A percentile compares a stretch with the other conserved stretches of the same genome.
phyloP scores from a whole-genome alignment of 805 yeast genomes.

The Ogataea zsoltii region DNA sequence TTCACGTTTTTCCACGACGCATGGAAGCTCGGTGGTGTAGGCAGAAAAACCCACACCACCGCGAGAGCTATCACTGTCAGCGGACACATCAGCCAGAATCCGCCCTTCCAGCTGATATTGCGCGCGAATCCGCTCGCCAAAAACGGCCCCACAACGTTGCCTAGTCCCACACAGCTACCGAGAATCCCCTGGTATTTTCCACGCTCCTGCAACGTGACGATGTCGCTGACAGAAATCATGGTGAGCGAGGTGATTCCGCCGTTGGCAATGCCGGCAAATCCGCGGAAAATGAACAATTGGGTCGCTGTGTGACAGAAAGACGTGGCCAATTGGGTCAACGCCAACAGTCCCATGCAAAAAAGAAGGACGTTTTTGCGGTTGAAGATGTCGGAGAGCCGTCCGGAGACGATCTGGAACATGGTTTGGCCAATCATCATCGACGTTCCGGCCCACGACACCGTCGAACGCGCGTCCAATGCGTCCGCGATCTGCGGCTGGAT shows the following conservation, averaged over 20 bases:
- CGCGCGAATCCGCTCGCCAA: constrained; percentile 51
- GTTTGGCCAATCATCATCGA: constrained; percentile 52
- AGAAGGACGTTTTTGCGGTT: constrained; percentile 49
- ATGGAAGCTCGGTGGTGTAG: constrained; percentile 33
- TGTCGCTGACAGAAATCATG: constrained; percentile 55
- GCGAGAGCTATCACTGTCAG: constrained; percentile 35
- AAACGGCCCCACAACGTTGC: constrained; percentile 58
- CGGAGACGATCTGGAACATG: constrained; percentile 52
- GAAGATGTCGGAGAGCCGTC: constrained; percentile 56
- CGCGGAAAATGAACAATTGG: constrained; percentile 52
- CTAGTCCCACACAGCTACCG: constrained; percentile 51
- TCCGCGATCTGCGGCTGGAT: constrained; percentile 50
- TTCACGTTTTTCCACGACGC: constrained; percentile 40
- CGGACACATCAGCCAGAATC: constrained; percentile 51
- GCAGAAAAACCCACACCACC: constrained; percentile 36
- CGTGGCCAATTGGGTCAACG: constrained; percentile 48
- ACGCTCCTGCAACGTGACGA: constrained; percentile 52
- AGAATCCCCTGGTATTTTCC: constrained; percentile 60
- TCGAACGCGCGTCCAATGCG: constrained; percentile 42
- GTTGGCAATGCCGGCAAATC: constrained; percentile 55
- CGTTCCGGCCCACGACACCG: constrained; percentile 63
- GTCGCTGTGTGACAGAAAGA: constrained; percentile 51
- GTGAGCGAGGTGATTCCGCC: constrained; percentile 53
- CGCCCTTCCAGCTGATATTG: constrained; percentile 49
- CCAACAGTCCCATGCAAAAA: constrained; percentile 39